Conservation (phyloP, 225 moss, liverwort and hornwort species). For the Sphagnum tenellum region DNA sequence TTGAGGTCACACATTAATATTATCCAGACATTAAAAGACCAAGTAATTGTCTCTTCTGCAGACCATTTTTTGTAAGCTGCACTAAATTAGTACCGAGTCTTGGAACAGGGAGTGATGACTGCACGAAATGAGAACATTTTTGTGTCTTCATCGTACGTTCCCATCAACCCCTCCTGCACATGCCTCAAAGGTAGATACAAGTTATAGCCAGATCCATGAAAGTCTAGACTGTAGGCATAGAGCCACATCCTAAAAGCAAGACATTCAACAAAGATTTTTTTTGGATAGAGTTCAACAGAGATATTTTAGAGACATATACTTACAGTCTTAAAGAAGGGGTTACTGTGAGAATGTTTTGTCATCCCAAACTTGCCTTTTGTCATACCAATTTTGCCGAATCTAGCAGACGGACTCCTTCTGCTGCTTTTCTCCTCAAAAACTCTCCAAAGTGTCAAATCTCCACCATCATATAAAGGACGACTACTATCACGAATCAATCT, state of each 20-base stretch:
- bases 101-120: not conserved
- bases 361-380: conserved; percentile 30
- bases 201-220: no score
- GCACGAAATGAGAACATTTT: no score
- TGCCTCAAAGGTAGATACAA: no score
- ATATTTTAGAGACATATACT: not conserved
- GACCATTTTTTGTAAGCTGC: not conserved
- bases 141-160: no score
- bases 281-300: no score
- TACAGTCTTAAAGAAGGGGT: conserved; percentile 51
- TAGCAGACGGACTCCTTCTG: conserved; percentile 81
- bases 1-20: not conserved
- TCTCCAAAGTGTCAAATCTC: conserved; percentile 59
- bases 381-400: conserved; percentile 25
- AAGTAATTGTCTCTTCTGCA: not conserved
- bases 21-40: not conserved
- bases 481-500: conserved; percentile 50
- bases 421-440: conserved; percentile 70
- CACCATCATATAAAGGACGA: conserved; percentile 47
- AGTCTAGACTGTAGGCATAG: no score
- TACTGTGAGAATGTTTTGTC: conserved; percentile 81
- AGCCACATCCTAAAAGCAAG: no score
- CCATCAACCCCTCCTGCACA: no score
- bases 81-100: not conserved
- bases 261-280: no score